These are phyloP conservation scores for Ceratobasidium sp. DNA, from an alignment of 1,284 basidiomycete genomes.

Conservation along the genomic window DNA sequence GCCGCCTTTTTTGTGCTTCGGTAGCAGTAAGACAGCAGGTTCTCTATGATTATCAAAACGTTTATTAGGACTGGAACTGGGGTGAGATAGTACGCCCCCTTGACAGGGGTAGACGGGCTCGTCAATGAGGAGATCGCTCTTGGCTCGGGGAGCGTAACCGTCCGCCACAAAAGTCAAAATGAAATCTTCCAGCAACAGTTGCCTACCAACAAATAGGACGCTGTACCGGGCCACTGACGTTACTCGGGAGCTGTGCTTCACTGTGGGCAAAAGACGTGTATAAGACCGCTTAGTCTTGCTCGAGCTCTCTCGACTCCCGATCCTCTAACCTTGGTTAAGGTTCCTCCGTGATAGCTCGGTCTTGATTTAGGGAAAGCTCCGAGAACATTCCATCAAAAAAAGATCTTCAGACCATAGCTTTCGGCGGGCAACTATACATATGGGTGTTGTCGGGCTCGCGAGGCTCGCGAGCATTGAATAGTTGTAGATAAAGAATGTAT, in stretches of 20 bases:
- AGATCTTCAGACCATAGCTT: not conserved
- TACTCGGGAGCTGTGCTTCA: not conserved
- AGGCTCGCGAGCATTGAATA: too few species aligned
- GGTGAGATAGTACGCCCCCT: not conserved
- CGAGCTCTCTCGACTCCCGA: not conserved
- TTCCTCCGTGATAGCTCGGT: not conserved
- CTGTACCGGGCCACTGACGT: not conserved
- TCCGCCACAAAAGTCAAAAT: not conserved
- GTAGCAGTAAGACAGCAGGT: conserved; percentile 15
- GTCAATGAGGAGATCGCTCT: not conserved
- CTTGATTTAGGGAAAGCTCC: not conserved
- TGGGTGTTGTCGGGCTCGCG: not conserved
- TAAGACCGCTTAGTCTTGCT: not conserved
- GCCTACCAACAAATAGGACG: not conserved
- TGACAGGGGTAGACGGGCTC: too few species aligned
- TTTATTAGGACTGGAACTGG: not conserved
- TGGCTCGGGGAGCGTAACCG: not conserved
- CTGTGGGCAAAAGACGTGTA: not conserved
- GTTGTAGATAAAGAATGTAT: not conserved
- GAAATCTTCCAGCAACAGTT: not conserved
- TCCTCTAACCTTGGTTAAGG: not conserved
- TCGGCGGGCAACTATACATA: not conserved
- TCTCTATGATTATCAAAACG: not conserved
- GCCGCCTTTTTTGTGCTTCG: conserved; percentile 20
- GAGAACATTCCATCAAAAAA: not conserved